Conservation (phyloP, 1,284 basidiomycete genomes). For the Ustilago curta region DNA sequence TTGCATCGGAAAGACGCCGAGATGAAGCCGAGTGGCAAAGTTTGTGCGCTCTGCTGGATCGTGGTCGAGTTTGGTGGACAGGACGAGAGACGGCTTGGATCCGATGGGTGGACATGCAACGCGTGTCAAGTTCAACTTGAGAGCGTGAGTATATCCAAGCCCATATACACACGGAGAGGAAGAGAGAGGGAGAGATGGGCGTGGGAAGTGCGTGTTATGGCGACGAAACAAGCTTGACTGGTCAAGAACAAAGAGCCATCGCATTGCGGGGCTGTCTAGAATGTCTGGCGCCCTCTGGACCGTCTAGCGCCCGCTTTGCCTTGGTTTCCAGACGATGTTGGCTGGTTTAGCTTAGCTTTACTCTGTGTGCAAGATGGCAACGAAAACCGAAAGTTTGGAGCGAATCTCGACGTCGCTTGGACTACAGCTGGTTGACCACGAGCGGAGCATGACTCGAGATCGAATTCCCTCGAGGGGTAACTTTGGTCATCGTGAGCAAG, state of each 20-base stretch:
- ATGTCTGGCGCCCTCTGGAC: slow-evolving; percentile 17
- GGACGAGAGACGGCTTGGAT: neutral
- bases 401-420: neutral
- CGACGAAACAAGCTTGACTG: slow-evolving; percentile 1
- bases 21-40: slow-evolving; percentile 19
- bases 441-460: slow-evolving; percentile 3
- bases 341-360: no score
- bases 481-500: no score
- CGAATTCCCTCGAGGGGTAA: no score
- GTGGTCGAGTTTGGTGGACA: neutral
- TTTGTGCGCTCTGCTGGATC: no score
- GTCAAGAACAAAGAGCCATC: slow-evolving; percentile 2
- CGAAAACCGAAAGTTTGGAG: neutral
- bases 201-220: neutral
- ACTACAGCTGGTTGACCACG: neutral
- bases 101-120: neutral
- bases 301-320: slow-evolving; percentile 5
- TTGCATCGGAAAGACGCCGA: slow-evolving; percentile 24
- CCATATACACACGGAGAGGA: no score
- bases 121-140: neutral
- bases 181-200: neutral
- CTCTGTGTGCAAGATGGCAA: neutral
- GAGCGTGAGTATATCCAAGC: slow-evolving; percentile 4
- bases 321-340: no score
- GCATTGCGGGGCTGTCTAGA: slow-evolving; percentile 1